Base-by-base conservation (phyloP, 495 filamentous ascomycete species). In the Trypethelium eluteriae region DNA sequence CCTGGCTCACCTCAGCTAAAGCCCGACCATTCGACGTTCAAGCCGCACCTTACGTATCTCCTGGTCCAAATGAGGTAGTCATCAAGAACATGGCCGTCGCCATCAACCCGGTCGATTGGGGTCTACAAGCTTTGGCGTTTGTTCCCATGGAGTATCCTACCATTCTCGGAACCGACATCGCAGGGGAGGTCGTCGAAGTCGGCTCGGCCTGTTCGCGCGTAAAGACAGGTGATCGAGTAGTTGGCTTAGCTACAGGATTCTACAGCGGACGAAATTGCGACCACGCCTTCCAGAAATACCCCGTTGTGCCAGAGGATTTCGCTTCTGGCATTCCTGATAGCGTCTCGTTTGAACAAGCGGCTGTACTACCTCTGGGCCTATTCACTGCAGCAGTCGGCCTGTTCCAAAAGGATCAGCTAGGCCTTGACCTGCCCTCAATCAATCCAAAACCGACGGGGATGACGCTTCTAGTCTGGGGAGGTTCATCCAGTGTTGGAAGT, bases 391-490 rank as follows among this genome's bases (percentile, higher is more conserved):
- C 81, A 4, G 71, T 71, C 36, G 81, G 76, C 2, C 72, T 88
- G 10, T 86, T 80, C 64, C 72, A 76, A 50, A 67, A 73, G 25
- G 71, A 76, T 34, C 66, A 76, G 18, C 76, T 88, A 0, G 76
- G 67, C 9, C 72, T 81, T 11, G 66, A 70, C 0, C 66, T 70
- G 14, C 81, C 79, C 0, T 66, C 62, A 16, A 62, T 75, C 72
- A 3, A 70, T 72, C 34, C 67, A 68, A 14, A 16, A 59, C 11
- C 70, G 71, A 77, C 67, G 0, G 77, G 74, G 0, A 68, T 83
- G 63, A 76, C 73, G 0, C 41, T 88, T 0, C 72, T 88, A 2
- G 74, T 88, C 47, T 89, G 84, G 80, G 85, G 85, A 34, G 86
- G 84, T 32, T 77, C 82, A 1, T 78, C 79, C 0, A 81, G 80